Percentiles rank a stretch among this genome's conserved stretches.
These are phyloP conservation scores for Stemphylium vesicarium DNA, from an alignment of 2,329 filamentous ascomycete species.

Conservation along the genomic window DNA sequence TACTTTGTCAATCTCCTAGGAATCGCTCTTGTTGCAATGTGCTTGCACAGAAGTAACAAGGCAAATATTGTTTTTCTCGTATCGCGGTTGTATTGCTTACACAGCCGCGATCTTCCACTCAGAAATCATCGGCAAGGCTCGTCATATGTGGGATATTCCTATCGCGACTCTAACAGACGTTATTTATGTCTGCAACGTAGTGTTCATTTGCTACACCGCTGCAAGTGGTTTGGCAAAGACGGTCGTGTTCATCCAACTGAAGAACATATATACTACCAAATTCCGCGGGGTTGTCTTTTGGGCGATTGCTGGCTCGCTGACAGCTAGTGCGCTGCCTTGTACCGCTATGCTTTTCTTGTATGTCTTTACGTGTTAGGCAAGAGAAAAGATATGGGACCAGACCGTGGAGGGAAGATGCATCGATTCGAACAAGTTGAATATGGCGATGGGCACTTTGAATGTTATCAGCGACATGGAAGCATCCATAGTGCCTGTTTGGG, in stretches of 20 bases:
- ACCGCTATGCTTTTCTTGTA: constrained; percentile 18
- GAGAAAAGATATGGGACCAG: constrained; percentile 12
- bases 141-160: constrained; percentile 10
- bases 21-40: too few relatives aligned
- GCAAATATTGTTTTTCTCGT: too few relatives aligned
- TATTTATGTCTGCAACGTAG: background rate
- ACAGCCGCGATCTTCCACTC: too few relatives aligned
- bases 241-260: constrained; percentile 15
- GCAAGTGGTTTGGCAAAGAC: constrained; percentile 10
- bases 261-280: constrained; percentile 16
- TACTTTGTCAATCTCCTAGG: too few relatives aligned
- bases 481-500: constrained; percentile 19
- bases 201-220: background rate
- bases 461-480: constrained; percentile 21
- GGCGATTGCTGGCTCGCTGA: constrained; percentile 11
- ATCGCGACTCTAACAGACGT: background rate
- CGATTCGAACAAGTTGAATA: constrained; percentile 6
- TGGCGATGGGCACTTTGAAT: constrained; percentile 18
- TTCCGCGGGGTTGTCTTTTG: constrained; percentile 11
- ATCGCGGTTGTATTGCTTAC: too few relatives aligned
- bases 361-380: constrained; percentile 18
- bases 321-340: constrained; percentile 13
- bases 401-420: constrained; percentile 12
- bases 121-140: background rate
- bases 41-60: too few relatives aligned